phyloP scores from a whole-genome alignment of 768 basidiomycete species.

The Lactifluus rugatus region DNA sequence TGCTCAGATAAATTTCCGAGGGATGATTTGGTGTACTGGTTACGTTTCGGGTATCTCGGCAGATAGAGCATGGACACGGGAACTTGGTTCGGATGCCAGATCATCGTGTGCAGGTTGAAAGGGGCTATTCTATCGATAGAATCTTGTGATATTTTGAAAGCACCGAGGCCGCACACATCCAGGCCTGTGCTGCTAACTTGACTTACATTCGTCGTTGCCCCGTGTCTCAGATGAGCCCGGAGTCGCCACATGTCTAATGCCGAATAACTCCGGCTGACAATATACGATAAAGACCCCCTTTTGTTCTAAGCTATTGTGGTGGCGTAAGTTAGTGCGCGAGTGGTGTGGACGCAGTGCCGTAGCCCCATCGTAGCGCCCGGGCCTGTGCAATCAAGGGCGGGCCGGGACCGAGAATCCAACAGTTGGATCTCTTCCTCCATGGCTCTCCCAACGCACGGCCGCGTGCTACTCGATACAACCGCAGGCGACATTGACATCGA shows the following conservation, averaged over 20 bases:
- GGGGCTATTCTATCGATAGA: too few species aligned
- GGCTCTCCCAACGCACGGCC: slow-evolving; percentile 79
- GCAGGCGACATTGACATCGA: slow-evolving; percentile 85
- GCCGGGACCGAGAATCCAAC: background rate
- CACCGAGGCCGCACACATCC: too few species aligned
- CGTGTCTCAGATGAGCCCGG: background rate
- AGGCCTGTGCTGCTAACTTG: too few species aligned
- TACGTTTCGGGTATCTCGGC: background rate
- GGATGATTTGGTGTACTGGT: background rate
- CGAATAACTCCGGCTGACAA: too few species aligned
- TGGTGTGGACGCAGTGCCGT: too few species aligned
- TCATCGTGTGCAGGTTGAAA: too few species aligned
- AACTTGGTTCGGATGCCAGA: too few species aligned
- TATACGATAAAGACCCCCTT: too few species aligned
- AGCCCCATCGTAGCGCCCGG: too few species aligned
- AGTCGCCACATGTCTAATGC: background rate
- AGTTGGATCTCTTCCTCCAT: slow-evolving; percentile 28
- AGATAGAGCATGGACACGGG: background rate
- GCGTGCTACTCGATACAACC: slow-evolving; percentile 82
- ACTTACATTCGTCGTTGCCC: background rate
- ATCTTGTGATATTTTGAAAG: background rate
- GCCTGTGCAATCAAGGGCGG: too few species aligned
- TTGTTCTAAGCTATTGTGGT: too few species aligned
- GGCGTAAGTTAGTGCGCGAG: too few species aligned
- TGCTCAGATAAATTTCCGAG: background rate